These are phyloP conservation scores for Ophiostoma piceae DNA, from an alignment of 2,329 filamentous ascomycete species.

Conservation along the genomic window DNA sequence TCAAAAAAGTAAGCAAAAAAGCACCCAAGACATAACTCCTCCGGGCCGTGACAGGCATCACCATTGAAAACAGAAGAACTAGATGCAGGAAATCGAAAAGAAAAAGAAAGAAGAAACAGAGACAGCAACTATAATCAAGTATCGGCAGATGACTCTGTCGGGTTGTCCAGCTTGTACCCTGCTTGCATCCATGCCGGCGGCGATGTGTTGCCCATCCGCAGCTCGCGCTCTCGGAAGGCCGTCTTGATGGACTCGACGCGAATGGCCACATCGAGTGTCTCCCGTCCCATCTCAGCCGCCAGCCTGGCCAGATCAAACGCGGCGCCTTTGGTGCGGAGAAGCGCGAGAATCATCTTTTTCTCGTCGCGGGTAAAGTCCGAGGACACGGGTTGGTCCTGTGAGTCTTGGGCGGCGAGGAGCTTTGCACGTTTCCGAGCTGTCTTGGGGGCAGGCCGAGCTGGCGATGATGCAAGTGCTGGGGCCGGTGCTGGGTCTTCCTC, in stretches of 20 bases:
- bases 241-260: constrained; percentile 25
- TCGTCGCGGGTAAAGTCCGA: constrained; percentile 14
- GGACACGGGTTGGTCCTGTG: background rate
- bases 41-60: background rate
- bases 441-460: background rate
- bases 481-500: constrained; percentile 23
- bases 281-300: constrained; percentile 22
- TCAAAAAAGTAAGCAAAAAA: background rate
- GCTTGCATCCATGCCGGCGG: constrained; percentile 24
- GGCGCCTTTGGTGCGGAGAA: constrained; percentile 13
- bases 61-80: background rate
- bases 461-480: background rate
- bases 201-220: background rate
- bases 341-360: constrained; percentile 15
- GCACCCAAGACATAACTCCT: background rate
- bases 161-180: background rate
- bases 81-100: background rate
- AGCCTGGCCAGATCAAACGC: constrained; percentile 19
- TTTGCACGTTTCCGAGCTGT: background rate
- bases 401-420: background rate
- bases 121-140: background rate
- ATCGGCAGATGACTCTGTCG: background rate
- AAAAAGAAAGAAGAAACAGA: background rate
- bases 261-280: constrained; percentile 20
- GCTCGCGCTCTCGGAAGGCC: constrained; percentile 15